Evolutionary conservation across 2,329 filamentous ascomycete species (phyloP), one percentile per base, ranked within the genome.

Genomic region (Talaromyces sp.): DNA sequence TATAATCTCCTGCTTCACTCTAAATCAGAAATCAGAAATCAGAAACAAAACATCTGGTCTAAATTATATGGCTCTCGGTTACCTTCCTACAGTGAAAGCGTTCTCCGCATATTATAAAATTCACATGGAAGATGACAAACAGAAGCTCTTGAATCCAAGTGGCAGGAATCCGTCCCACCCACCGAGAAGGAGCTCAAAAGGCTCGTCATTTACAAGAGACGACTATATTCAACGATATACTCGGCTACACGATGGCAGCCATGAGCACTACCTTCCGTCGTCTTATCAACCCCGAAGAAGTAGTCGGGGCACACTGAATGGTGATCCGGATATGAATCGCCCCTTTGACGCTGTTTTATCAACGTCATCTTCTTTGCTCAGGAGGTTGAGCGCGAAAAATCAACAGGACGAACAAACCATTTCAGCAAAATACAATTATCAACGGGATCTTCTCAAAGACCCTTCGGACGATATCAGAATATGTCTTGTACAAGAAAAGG

Each of bases 401-500:
- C n/a, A 47, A 15, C 17, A 33, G 5, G 37, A 41, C 15, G 37
- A 63, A 27, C 35, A 22, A 33, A 17, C 27, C 17, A 15, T 57
- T 7, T 63, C 22, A 13, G 27, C 10, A 35, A 45, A 56, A 49
- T 63, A 63, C 41, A 25, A 22, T 39, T 49, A 63, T 33, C 39
- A 63, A 35, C 11, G 17, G 6, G 61, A 63, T n/a, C 52, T 63
- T 19, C 52, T 57, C n/a, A 13, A 56, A 3, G 39, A 47, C 37
- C 8, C 50, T 8, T 63, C 27, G 5, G 43, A 45, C 31, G 17
- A 57, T n/a, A 37, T 63, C 27, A 57, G 27, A 22, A 57, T 63
- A 57, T 63, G 61, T 19, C 61, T 63, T 4, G 61, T 57, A 9
- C 61, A 43, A 37, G 27, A 27, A 49, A 64, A 64, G 31, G 13